These are phyloP conservation scores for Ophiosphaerella korrae DNA, from an alignment of 2,329 filamentous ascomycete species.

Conservation along the genomic window DNA sequence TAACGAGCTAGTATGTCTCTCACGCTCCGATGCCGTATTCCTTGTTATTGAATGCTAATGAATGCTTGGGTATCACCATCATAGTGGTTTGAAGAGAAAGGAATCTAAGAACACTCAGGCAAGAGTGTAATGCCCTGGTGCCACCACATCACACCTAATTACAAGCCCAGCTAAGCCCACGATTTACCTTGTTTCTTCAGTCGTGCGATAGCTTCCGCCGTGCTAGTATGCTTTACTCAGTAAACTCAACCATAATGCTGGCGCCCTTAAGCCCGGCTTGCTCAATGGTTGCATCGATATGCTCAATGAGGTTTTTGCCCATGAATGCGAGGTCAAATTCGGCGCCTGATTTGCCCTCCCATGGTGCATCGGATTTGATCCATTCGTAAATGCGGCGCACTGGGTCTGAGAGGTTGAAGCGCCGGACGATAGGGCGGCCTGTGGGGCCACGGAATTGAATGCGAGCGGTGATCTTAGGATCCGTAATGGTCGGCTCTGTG, in stretches of 20 bases:
- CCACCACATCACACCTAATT: background rate
- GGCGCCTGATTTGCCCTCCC: constrained; percentile 77
- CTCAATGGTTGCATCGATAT: constrained; percentile 74
- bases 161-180: background rate
- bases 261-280: constrained; percentile 88
- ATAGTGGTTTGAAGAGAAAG: background rate
- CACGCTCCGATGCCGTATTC: background rate
- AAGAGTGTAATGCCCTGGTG: background rate
- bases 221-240: constrained; percentile 22
- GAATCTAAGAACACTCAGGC: constrained; percentile 3
- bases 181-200: too few species aligned
- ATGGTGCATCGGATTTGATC: constrained; percentile 82
- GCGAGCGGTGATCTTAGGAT: constrained; percentile 75
- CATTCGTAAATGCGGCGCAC: constrained; percentile 92
- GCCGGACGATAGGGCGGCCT: constrained; percentile 79
- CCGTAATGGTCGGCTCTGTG: constrained; percentile 70
- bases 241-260: constrained; percentile 92
- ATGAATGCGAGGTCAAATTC: constrained; percentile 88
- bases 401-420: constrained; percentile 77
- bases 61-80: constrained; percentile 3
- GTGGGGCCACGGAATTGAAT: constrained; percentile 82
- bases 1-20: background rate
- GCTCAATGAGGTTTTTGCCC: constrained; percentile 82
- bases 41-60: background rate
- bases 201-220: background rate